Percentiles rank a stretch among this genome's conserved stretches.
These are phyloP conservation scores for Tetracladium setigerum DNA, from an alignment of 495 filamentous ascomycete species.

Conservation along the genomic window DNA sequence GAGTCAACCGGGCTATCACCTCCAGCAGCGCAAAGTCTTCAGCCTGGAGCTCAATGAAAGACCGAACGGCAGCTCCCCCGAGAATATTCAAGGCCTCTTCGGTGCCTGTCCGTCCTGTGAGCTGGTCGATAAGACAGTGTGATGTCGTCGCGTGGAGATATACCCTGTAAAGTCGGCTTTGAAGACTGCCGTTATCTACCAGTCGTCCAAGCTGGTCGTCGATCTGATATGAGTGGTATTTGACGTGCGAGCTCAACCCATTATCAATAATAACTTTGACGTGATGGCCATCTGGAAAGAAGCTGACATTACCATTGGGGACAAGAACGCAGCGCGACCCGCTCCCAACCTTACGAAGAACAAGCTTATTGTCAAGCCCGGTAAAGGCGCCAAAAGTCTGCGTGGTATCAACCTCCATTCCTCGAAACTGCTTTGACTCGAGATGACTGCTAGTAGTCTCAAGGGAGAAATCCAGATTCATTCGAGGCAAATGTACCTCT, in stretches of 20 bases:
- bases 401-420: constrained; percentile 42
- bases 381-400: constrained; percentile 44
- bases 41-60: constrained; percentile 33
- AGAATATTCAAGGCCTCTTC: constrained; percentile 35
- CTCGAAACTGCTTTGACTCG: constrained; percentile 47
- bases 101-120: constrained; percentile 37
- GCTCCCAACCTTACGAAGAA: constrained; percentile 28
- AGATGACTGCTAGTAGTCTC: constrained; percentile 41
- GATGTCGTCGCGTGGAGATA: constrained; percentile 56
- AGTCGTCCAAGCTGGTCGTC: constrained; percentile 42
- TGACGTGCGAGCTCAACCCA: constrained; percentile 4
- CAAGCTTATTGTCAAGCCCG: constrained; percentile 46
- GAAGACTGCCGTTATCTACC: constrained; percentile 41
- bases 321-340: constrained; percentile 37
- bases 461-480: constrained; percentile 39
- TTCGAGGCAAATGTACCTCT: constrained; percentile 36
- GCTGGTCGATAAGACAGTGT: constrained; percentile 44
- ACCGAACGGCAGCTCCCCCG: constrained; percentile 36
- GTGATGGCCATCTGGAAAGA: constrained; percentile 26
- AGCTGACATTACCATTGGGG: constrained; percentile 34
- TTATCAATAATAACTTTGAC: constrained; percentile 32
- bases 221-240: constrained; percentile 35
- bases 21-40: constrained; percentile 31
- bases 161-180: constrained; percentile 45
- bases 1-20: constrained; percentile 41